Percentiles rank a stretch among this genome's conserved stretches.
These are phyloP conservation scores for Penicillium paradoxum DNA, from an alignment of 495 filamentous ascomycete species.

Conservation along the genomic window DNA sequence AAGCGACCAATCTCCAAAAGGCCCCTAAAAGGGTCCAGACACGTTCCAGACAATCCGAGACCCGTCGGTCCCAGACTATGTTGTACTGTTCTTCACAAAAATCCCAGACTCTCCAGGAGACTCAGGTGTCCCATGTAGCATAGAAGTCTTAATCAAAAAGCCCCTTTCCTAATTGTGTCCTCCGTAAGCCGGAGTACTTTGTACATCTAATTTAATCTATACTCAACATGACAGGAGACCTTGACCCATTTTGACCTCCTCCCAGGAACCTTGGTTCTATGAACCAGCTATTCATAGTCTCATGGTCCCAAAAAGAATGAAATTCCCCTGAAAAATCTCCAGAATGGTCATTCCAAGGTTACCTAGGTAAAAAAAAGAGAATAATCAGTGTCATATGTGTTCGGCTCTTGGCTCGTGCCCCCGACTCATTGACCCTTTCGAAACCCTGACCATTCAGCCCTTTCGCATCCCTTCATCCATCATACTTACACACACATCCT, in stretches of 20 bases:
- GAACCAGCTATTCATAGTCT: background rate
- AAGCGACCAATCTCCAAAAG: background rate
- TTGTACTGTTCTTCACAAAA: background rate
- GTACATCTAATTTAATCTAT: background rate
- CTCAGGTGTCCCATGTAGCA: no score
- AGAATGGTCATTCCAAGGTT: background rate
- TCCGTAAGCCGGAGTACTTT: background rate
- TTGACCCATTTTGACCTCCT: slow-evolving; percentile 7
- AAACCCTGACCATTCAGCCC: slow-evolving; percentile 4
- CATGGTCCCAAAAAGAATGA: background rate
- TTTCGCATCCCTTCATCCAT: slow-evolving; percentile 7
- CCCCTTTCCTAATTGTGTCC: no score
- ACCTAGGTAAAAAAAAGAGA: background rate
- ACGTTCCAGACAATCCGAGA: background rate
- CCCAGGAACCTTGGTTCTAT: slow-evolving; percentile 8
- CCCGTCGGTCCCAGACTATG: slow-evolving; percentile 2
- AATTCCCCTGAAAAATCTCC: background rate
- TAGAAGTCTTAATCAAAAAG: no score
- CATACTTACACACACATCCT: background rate
- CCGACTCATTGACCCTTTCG: slow-evolving; percentile 10
- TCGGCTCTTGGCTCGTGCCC: slow-evolving; percentile 14
- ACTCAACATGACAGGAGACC: background rate
- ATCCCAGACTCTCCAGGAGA: no score
- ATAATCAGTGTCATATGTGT: slow-evolving; percentile 5
- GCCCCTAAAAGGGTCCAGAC: slow-evolving; percentile 11